Conservation (phyloP, 192 early-diverging fungal species). For the Backusella mclennaniae region DNA sequence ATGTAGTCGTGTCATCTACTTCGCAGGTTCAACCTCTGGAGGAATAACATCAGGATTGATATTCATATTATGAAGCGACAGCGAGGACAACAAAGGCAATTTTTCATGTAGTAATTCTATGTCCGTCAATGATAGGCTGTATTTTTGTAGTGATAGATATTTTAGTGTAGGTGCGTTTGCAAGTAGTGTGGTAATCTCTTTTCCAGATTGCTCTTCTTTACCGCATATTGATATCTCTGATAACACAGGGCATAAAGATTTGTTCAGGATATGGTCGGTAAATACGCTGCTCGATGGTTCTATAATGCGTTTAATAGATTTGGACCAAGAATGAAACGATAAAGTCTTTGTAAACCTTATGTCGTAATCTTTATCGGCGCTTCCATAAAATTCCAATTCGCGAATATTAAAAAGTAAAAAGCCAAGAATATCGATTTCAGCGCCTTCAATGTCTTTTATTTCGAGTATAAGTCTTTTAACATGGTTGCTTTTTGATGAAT, state of each 20-base stretch:
- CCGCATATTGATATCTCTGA: not conserved
- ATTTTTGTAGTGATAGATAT: not conserved
- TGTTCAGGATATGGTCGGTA: not conserved
- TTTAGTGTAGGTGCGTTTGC: not conserved
- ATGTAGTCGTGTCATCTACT: not conserved
- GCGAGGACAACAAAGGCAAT: not conserved
- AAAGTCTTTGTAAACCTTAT: not conserved
- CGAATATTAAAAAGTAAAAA: not conserved
- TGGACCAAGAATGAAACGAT: not conserved
- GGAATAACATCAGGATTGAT: not conserved
- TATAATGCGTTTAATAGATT: not conserved
- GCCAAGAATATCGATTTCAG: not conserved
- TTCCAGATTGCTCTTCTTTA: not conserved
- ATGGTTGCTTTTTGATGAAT: not conserved
- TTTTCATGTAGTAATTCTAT: not conserved
- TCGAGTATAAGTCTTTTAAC: not conserved
- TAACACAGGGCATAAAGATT: not conserved
- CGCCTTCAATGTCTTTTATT: not conserved
- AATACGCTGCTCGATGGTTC: not conserved
- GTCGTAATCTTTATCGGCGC: not conserved
- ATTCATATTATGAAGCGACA: not conserved
- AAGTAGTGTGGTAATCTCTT: not conserved
- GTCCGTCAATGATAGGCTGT: not conserved
- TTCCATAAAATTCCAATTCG: not conserved
- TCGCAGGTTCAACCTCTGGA: not conserved